phyloP scores from a whole-genome alignment of 768 basidiomycete species.

The Rhodotorula diobovata region DNA sequence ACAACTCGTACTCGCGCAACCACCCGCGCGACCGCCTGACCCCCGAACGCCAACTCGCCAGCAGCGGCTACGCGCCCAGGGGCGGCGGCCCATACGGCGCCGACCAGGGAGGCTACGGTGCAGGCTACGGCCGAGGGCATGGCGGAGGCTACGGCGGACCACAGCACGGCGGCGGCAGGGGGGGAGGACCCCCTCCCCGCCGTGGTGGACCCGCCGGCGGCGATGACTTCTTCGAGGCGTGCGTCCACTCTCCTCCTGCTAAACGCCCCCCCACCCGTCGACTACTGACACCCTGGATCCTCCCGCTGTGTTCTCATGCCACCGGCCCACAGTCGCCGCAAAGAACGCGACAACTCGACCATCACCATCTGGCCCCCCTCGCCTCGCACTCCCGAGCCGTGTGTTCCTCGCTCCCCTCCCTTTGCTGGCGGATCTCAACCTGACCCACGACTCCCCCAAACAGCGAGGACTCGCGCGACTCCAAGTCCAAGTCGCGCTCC shows the following conservation, averaged over 20 bases:
- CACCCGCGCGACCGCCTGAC: slow-evolving; percentile 18
- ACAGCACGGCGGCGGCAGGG: no score
- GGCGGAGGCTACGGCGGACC: no score
- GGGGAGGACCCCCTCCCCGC: no score
- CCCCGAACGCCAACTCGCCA: slow-evolving; percentile 26
- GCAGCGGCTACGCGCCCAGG: not conserved
- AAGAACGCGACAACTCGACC: slow-evolving; percentile 59
- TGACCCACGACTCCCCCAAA: not conserved
- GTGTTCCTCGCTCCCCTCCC: not conserved
- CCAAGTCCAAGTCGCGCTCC: slow-evolving; percentile 52
- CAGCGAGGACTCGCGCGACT: slow-evolving; percentile 9
- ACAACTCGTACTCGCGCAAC: slow-evolving; percentile 8
- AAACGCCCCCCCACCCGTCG: not conserved
- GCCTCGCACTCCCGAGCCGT: slow-evolving; percentile 63
- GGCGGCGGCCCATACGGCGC: slow-evolving; percentile 24
- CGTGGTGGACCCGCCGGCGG: slow-evolving; percentile 43
- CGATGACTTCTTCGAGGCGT: slow-evolving; percentile 67
- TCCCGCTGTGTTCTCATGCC: no score
- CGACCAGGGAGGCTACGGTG: not conserved
- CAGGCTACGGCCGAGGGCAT: not conserved
- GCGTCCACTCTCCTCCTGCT: not conserved
- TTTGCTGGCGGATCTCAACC: not conserved
- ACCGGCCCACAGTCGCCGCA: slow-evolving; percentile 58
- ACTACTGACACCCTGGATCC: not conserved
- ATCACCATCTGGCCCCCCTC: slow-evolving; percentile 76